Conservation (phyloP, 805 yeast species). For the Tanozyma kutaoensis region DNA sequence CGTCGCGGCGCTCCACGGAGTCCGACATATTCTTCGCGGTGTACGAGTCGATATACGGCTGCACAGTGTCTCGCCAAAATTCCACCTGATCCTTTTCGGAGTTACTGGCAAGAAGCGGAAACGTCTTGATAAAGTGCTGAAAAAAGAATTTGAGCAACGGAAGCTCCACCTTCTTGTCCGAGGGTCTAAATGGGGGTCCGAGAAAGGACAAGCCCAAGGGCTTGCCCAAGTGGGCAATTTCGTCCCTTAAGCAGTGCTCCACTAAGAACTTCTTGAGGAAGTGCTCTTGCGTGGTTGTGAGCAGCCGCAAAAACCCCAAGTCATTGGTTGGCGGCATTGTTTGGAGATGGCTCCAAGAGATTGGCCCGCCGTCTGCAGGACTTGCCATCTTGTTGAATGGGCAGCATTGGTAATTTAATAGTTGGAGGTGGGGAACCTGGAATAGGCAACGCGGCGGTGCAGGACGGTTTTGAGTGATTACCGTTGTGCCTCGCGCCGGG, state of each 20-base stretch:
- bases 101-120: constrained; percentile 58
- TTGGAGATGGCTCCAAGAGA: too few species aligned
- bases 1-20: constrained; percentile 62
- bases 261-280: constrained; percentile 75
- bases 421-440: too few species aligned
- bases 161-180: too few species aligned
- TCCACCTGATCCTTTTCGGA: constrained; percentile 29
- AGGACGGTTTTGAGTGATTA: too few species aligned
- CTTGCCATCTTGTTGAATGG: too few species aligned
- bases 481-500: too few species aligned
- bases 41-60: constrained; percentile 71
- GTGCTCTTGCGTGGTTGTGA: constrained; percentile 68
- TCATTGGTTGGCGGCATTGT: too few species aligned
- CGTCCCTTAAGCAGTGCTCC: constrained; percentile 45
- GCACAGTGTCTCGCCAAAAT: constrained; percentile 74
- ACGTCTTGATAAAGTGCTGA: constrained; percentile 43
- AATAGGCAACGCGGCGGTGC: too few species aligned
- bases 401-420: too few species aligned
- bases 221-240: constrained; percentile 45
- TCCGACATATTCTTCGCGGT: constrained; percentile 59
- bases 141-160: constrained; percentile 65
- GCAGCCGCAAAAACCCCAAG: too few species aligned
- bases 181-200: constrained; percentile 63
- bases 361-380: too few species aligned
- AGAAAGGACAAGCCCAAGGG: constrained; percentile 51